phyloP scores from a whole-genome alignment of 345 rosid species.

The Linum usitatissimum region DNA sequence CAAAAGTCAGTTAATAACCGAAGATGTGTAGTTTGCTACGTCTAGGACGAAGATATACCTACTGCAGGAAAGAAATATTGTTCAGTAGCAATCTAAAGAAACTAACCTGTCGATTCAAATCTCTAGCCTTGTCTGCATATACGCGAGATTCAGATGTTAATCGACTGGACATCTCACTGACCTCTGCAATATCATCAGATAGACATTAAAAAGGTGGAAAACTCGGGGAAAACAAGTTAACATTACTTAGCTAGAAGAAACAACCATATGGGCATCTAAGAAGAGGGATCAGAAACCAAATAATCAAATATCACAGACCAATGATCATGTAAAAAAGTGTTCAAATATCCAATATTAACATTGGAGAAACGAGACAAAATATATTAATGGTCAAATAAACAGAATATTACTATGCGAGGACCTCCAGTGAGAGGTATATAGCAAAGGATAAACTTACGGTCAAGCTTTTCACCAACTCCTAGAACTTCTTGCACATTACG shows the following conservation, averaged over 20 bases:
- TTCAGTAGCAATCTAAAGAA: background rate
- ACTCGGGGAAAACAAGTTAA: background rate
- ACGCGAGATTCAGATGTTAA: conserved; percentile 88
- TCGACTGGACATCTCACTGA: conserved; percentile 95
- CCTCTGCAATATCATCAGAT: conserved; percentile 54
- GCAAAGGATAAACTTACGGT: conserved; percentile 52
- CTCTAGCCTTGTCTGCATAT: conserved; percentile 97
- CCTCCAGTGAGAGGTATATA: background rate
- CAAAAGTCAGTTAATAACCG: background rate
- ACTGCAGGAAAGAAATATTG: background rate
- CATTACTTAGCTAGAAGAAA: background rate
- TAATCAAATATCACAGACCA: too few relatives aligned
- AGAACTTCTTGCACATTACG: conserved; percentile 99
- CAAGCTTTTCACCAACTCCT: conserved; percentile 98
- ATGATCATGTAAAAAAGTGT: background rate
- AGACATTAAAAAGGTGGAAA: conserved; percentile 1
- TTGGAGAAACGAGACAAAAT: too few relatives aligned
- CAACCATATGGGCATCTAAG: background rate
- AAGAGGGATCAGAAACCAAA: background rate
- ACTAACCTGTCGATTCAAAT: conserved; percentile 86
- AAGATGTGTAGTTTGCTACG: too few relatives aligned
- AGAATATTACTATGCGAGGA: too few relatives aligned
- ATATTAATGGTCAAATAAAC: too few relatives aligned
- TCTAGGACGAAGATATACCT: too few relatives aligned
- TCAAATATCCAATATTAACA: too few relatives aligned